Evolutionary conservation across 176 grass and related monocot genomes (phyloP).

Genomic region (Saccharum officinarum): DNA sequence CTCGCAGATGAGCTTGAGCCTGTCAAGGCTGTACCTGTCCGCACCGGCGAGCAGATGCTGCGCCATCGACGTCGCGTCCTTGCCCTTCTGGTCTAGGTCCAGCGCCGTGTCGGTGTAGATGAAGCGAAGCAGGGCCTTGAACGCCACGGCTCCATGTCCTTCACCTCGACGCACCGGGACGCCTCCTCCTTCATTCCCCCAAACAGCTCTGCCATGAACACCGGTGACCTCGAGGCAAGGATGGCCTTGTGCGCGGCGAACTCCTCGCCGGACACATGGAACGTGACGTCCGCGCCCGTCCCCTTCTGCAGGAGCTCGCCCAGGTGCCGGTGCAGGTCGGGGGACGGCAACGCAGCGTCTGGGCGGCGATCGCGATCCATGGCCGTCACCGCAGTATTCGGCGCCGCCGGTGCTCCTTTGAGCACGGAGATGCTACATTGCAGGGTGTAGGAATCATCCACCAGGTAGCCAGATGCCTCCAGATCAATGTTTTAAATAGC

Average conservation of each 20-base stretch:
- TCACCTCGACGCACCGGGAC: not conserved
- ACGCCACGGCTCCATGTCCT: constrained; percentile 20
- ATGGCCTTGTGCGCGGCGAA: not conserved
- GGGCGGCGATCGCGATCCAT: not conserved
- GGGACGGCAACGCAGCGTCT: not conserved
- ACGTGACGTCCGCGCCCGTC: not conserved
- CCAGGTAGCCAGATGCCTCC: not conserved
- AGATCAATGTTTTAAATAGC: too few relatives aligned
- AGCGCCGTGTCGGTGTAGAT: constrained; percentile 40
- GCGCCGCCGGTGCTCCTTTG: not conserved
- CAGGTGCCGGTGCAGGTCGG: not conserved
- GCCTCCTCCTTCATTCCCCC: constrained; percentile 18
- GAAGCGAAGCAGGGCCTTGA: constrained; percentile 44
- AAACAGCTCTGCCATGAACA: constrained; percentile 35
- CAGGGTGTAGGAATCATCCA: not conserved
- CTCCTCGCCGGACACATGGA: not conserved
- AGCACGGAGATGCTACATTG: not conserved
- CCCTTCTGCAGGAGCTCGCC: constrained; percentile 7
- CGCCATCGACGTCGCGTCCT: not conserved
- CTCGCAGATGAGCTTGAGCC: constrained; percentile 48
- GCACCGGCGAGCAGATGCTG: constrained; percentile 49
- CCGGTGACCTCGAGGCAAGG: constrained; percentile 20
- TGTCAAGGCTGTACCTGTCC: constrained; percentile 36
- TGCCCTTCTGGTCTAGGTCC: not conserved
- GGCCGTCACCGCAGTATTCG: not conserved